Conservation (phyloP, 768 basidiomycete genomes). For the Pisolithus marmoratus region DNA sequence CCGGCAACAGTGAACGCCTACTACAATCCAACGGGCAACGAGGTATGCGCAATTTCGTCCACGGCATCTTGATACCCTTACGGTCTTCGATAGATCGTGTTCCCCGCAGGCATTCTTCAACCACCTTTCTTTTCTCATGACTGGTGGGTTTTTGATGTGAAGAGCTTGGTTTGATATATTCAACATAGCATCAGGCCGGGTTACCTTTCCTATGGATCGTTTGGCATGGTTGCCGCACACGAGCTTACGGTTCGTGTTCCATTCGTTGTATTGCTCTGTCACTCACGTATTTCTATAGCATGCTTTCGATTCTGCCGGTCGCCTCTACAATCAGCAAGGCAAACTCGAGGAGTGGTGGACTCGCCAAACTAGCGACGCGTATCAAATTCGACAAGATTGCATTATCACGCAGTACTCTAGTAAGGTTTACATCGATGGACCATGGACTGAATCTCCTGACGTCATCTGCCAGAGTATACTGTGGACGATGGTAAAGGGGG, state of each 20-base stretch:
- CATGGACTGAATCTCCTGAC: neutral
- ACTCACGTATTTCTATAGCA: constrained; percentile 42
- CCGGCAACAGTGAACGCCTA: constrained; percentile 87
- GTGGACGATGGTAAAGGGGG: constrained; percentile 85
- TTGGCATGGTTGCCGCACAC: constrained; percentile 89
- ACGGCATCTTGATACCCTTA: neutral
- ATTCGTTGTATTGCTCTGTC: neutral
- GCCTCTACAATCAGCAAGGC: constrained; percentile 87
- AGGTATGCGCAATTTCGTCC: constrained; percentile 39
- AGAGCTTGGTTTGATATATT: neutral
- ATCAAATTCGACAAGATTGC: constrained; percentile 78
- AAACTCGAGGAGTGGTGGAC: constrained; percentile 93
- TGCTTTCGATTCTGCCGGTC: constrained; percentile 85
- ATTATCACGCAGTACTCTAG: constrained; percentile 90
- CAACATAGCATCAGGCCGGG: constrained; percentile 56
- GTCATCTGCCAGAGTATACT: constrained; percentile 52
- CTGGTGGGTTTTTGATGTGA: constrained; percentile 44
- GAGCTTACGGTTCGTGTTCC: constrained; percentile 68
- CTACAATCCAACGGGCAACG: constrained; percentile 81
- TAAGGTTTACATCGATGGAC: constrained; percentile 17
- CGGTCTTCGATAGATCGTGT: constrained; percentile 59
- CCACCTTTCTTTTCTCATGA: constrained; percentile 83
- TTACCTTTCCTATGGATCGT: constrained; percentile 87
- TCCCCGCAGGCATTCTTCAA: constrained; percentile 93
- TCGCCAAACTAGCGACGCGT: constrained; percentile 76